A percentile compares a stretch with the other conserved stretches of the same genome.
These are phyloP conservation scores for Jatropha curcas DNA, from an alignment of 345 rosid species.

Conservation along the genomic window DNA sequence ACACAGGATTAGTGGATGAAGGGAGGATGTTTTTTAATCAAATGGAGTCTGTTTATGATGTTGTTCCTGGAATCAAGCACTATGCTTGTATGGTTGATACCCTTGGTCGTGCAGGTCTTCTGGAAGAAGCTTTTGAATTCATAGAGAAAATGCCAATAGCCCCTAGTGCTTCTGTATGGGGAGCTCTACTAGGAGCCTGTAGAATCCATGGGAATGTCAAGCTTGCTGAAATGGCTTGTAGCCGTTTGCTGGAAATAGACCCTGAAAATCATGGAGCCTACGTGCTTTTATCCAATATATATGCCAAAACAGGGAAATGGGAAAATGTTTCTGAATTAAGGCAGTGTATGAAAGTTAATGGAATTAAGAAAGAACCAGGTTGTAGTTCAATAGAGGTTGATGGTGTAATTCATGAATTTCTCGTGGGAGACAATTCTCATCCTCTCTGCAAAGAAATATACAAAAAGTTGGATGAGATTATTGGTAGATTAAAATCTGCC, in stretches of 20 bases:
- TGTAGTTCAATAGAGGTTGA: conserved; percentile 75
- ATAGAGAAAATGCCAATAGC: conserved; percentile 60
- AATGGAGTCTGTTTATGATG: conserved; percentile 54
- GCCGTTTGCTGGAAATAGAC: conserved; percentile 56
- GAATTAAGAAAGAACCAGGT: conserved; percentile 69
- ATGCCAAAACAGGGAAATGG: conserved; percentile 68
- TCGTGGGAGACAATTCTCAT: conserved; percentile 59
- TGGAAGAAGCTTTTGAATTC: conserved; percentile 63
- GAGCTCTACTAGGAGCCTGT: conserved; percentile 76
- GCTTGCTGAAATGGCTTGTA: conserved; percentile 62
- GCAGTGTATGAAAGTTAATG: conserved; percentile 62
- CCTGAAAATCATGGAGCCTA: conserved; percentile 61
- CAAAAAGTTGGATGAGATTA: conserved; percentile 49
- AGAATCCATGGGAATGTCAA: conserved; percentile 58
- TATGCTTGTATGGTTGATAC: conserved; percentile 74
- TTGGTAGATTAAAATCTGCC: conserved; percentile 39
- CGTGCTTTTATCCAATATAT: conserved; percentile 65
- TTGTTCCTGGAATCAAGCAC: conserved; percentile 60
- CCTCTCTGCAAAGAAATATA: conserved; percentile 54
- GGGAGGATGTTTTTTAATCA: conserved; percentile 51
- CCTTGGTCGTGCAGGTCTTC: conserved; percentile 65
- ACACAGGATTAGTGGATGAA: conserved; percentile 60
- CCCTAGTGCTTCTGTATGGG: conserved; percentile 62
- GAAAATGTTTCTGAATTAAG: conserved; percentile 54
- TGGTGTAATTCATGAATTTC: conserved; percentile 60